These are phyloP conservation scores for Botrytis fragariae DNA, from an alignment of 2,329 filamentous ascomycete genomes.

Conservation along the genomic window DNA sequence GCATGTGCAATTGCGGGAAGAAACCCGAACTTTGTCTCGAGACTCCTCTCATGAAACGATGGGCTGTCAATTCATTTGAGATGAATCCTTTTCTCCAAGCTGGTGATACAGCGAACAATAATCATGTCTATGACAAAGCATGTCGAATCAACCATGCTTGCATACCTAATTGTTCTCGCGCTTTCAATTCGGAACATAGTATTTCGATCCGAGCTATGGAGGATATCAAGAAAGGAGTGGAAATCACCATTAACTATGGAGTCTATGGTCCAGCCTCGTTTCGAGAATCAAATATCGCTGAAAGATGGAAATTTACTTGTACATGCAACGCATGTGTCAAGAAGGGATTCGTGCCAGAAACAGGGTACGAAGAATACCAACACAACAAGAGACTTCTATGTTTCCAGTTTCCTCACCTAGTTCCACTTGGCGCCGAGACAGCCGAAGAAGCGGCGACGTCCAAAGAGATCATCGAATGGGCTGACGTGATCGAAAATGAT, in stretches of 20 bases:
- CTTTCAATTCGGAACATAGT: background rate
- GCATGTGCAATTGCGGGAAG: background rate
- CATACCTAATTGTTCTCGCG: background rate
- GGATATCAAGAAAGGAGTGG: background rate
- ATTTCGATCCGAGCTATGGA: background rate
- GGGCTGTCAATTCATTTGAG: background rate
- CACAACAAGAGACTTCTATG: background rate
- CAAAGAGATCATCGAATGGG: background rate
- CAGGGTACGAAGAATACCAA: background rate
- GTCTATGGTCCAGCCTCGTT: background rate
- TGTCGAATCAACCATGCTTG: background rate
- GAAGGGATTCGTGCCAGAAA: background rate
- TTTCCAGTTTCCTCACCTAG: background rate
- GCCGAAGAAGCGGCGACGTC: background rate
- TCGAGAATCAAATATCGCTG: fast-evolving
- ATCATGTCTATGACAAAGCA: background rate
- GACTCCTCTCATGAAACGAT: background rate
- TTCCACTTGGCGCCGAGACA: background rate
- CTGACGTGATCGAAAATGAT: background rate
- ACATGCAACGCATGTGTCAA: background rate
- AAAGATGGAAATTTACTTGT: background rate
- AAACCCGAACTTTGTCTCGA: background rate
- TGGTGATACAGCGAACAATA: background rate
- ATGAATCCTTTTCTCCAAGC: background rate
- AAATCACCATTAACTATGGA: background rate